These are phyloP conservation scores for Leccinum ambiguum DNA, from an alignment of 1,284 basidiomycete species.

Conservation along the genomic window DNA sequence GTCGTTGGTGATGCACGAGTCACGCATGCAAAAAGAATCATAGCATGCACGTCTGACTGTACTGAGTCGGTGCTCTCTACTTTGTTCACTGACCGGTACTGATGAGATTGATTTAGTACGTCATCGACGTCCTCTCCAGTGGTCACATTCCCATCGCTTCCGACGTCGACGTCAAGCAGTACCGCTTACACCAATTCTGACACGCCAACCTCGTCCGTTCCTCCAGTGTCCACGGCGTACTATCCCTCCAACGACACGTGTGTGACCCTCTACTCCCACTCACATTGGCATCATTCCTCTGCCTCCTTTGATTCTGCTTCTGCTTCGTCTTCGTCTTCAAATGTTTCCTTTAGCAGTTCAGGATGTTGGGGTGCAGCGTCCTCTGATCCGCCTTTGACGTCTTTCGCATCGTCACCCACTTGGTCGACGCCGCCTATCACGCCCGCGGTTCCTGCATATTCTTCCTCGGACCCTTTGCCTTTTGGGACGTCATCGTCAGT, in stretches of 20 bases:
- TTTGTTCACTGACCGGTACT: constrained; percentile 4
- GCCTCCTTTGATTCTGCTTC: constrained; percentile 2
- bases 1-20: constrained; percentile 44
- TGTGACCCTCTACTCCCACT: neutral
- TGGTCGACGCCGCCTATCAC: constrained; percentile 4
- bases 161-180: constrained; percentile 1
- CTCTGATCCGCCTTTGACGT: constrained; percentile 3
- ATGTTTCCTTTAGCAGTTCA: constrained; percentile 1
- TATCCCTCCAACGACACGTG: constrained; percentile 7
- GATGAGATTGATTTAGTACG: neutral
- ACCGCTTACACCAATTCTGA: constrained; percentile 3
- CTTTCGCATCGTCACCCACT: constrained; percentile 3
- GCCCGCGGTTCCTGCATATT: neutral
- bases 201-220: neutral
- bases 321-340: neutral
- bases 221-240: neutral
- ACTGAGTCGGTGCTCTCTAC: constrained; percentile 14
- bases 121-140: neutral
- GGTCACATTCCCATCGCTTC: constrained; percentile 12
- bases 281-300: neutral
- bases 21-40: constrained; percentile 31
- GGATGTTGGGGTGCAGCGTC: constrained; percentile 1
- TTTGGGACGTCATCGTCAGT: constrained; percentile 1
- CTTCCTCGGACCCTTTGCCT: constrained; percentile 3
- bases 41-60: constrained; percentile 15